Percentiles rank a stretch among this genome's conserved stretches.
Conservation (phyloP, 768 basidiomycete species). For the Lactifluus volemus region DNA sequence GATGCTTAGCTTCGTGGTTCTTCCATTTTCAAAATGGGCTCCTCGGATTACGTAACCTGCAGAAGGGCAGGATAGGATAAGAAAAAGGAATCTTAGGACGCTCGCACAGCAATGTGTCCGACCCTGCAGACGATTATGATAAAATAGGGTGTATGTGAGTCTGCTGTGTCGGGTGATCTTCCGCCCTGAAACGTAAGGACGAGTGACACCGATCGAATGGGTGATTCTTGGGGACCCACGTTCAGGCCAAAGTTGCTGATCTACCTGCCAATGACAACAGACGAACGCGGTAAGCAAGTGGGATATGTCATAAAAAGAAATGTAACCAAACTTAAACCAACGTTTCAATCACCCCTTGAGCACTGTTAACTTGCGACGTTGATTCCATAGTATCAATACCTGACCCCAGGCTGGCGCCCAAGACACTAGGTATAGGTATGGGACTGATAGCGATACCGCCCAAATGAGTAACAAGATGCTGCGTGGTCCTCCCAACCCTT, state of each 20-base stretch:
- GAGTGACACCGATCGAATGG: neutral
- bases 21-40: neutral
- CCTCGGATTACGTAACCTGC: neutral
- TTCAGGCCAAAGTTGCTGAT: neutral
- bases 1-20: neutral
- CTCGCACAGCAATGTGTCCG: neutral
- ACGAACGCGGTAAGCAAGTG: neutral
- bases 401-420: neutral
- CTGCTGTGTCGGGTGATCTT: neutral
- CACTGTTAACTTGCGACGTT: no score
- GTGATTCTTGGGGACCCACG: neutral
- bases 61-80: neutral
- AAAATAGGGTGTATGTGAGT: neutral
- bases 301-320: neutral
- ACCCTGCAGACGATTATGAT: neutral
- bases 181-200: conserved; percentile 2
- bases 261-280: neutral
- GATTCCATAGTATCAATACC: neutral
- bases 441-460: neutral
- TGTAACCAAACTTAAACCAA: neutral
- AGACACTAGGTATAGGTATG: neutral
- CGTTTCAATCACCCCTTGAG: neutral
- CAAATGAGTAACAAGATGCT: neutral
- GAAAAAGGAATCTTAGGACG: neutral
- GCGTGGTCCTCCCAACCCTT: neutral